A percentile compares a stretch with the other conserved stretches of the same genome.
Evolutionary conservation across 192 early-diverging fungal species (phyloP).

Genomic region (Nowakowskiella sp.): DNA sequence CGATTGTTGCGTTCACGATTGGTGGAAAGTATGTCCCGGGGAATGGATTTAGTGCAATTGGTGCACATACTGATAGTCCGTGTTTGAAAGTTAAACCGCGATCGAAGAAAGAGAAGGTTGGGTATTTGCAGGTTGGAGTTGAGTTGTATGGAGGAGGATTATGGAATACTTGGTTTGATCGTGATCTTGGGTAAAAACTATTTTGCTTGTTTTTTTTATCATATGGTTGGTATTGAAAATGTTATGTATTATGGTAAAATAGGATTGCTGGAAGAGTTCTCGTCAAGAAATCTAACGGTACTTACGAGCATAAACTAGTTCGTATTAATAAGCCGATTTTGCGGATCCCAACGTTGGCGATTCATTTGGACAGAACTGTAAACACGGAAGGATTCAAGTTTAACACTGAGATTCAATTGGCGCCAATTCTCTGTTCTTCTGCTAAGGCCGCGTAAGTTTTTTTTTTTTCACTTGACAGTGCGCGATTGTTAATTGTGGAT

Average conservation of each 20-base stretch:
- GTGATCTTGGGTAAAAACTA: conserved; percentile 66
- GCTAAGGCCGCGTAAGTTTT: conserved; percentile 16
- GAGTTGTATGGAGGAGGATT: conserved; percentile 95
- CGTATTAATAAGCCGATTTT: conserved; percentile 80
- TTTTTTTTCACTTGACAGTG: neutral
- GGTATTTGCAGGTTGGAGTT: conserved; percentile 81
- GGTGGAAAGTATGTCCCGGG: conserved; percentile 60
- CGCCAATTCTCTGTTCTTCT: conserved; percentile 64
- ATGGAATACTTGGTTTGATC: conserved; percentile 98
- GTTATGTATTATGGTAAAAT: neutral
- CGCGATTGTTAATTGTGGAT: neutral
- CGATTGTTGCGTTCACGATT: conserved; percentile 87
- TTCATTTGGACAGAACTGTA: conserved; percentile 83
- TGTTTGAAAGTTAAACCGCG: conserved; percentile 95
- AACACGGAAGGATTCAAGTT: conserved; percentile 75
- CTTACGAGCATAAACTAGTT: conserved; percentile 67
- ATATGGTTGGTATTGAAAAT: too few species aligned
- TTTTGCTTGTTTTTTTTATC: conserved; percentile 9
- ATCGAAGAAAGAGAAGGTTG: conserved; percentile 78
- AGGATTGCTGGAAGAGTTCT: conserved; percentile 89
- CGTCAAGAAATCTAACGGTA: conserved; percentile 61
- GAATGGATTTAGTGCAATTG: conserved; percentile 84
- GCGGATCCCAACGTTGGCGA: conserved; percentile 92
- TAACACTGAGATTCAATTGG: conserved; percentile 91
- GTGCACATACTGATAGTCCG: conserved; percentile 95